Evolutionary conservation across 2,329 filamentous ascomycete species (phyloP), one percentile per base, ranked within the genome.

Genomic region (Shiraia bambusicola): DNA sequence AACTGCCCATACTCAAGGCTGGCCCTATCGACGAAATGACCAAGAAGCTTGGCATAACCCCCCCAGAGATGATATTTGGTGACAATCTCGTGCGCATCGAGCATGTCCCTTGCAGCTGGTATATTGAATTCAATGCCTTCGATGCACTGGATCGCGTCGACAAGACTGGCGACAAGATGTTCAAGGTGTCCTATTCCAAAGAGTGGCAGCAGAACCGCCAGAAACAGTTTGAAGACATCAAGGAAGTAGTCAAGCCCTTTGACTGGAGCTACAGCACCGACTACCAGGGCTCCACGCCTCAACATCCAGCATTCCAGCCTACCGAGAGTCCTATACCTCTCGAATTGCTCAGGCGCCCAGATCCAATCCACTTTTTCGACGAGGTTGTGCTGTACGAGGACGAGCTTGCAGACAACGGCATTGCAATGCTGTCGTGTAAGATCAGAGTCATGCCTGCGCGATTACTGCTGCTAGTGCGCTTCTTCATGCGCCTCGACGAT

Each of bases 1-100:
- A 96, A 75, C 83, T 93, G 36, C 93, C 93, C 49, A 98, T 98
- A 69, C 86, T 94, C 57, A 96, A 95, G 70, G 83, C 91, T 32
- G 87, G 80, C 5, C 87, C 90, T 36, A 97, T 98, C 63, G 90
- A 95, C 63, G 81, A 81, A 27, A 88, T 98, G 82, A 84, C 84
- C 28, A 76, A 78, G 42, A 82, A 80, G 49, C 78, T 98, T 39
- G 84, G 84, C 22, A 96, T 98, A 63, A 83, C 92, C 13, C 82
- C 92, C 28, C 93, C 93, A 7, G 93, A 98, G 74, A 98, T 98
- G 93, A 98, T 98, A 53, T 98, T 98, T 65, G 93, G 93, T 48
- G 91, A 98, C 75, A 98, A 98, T 69, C 75, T 86, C 43, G 84
- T 95, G 28, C 73, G 81, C 6, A 78, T 98, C 46, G 76, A 83